Percentiles rank a stretch among this genome's conserved stretches.
These are phyloP conservation scores for Echinochloa phyllopogon DNA, from an alignment of 176 grass and related monocot genomes.

Conservation along the genomic window DNA sequence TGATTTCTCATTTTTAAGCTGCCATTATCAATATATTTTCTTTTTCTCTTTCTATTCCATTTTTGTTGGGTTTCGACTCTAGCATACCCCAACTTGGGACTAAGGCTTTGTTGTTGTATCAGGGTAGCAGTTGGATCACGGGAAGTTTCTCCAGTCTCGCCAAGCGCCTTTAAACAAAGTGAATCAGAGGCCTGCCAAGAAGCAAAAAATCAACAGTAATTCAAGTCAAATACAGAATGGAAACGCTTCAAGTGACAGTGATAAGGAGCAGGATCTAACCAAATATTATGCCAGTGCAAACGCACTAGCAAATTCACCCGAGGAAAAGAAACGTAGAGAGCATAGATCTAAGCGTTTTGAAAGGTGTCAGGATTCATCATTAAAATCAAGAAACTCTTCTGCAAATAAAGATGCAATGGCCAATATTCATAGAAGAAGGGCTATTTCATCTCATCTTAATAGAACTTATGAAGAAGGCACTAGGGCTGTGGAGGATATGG, in stretches of 20 bases:
- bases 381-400: constrained; percentile 50
- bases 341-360: constrained; percentile 96
- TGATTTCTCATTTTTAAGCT: not conserved
- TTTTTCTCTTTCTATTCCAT: not conserved
- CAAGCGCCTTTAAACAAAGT: constrained; percentile 57
- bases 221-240: constrained; percentile 60
- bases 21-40: not conserved
- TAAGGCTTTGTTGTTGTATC: not conserved
- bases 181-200: constrained; percentile 59
- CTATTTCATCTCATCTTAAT: constrained; percentile 58
- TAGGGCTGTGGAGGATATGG: constrained; percentile 90
- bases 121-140: constrained; percentile 55
- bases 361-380: constrained; percentile 54
- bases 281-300: constrained; percentile 81
- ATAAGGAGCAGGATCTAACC: constrained; percentile 81
- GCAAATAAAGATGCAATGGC: constrained; percentile 54
- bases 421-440: constrained; percentile 58
- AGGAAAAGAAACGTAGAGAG: constrained; percentile 92
- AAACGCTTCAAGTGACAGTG: constrained; percentile 82
- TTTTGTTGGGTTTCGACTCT: not conserved
- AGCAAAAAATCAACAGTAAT: constrained; percentile 55
- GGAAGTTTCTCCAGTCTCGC: constrained; percentile 55
- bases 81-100: not conserved
- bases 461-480: constrained; percentile 64
- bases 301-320: constrained; percentile 72